These are phyloP conservation scores for Fraxinus sp. DNA, from an alignment of 305 asterid genomes.

Conservation along the genomic window DNA sequence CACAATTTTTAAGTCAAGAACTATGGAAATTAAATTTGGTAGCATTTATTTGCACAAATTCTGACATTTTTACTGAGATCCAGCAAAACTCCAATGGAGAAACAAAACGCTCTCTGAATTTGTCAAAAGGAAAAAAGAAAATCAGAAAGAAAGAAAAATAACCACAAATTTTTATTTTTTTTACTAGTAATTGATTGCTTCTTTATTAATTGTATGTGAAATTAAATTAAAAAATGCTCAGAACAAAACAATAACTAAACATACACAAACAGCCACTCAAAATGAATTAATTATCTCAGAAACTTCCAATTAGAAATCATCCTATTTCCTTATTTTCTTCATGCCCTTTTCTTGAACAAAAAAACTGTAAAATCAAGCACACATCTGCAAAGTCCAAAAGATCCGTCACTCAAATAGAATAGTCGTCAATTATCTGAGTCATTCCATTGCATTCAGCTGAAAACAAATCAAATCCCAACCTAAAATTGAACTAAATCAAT, in stretches of 20 bases:
- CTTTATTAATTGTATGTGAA: background rate
- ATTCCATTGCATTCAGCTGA: background rate
- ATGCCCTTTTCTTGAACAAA: background rate
- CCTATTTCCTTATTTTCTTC: background rate
- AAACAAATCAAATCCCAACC: slow-evolving; percentile 9
- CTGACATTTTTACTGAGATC: background rate
- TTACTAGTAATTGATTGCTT: background rate
- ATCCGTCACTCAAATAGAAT: slow-evolving; percentile 17
- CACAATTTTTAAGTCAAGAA: background rate
- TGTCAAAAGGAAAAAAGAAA: background rate
- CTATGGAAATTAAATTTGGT: background rate
- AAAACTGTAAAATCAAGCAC: slow-evolving; percentile 10
- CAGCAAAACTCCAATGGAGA: background rate
- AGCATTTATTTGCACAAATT: background rate
- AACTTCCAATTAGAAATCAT: background rate
- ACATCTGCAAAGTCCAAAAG: slow-evolving; percentile 7
- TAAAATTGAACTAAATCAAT: slow-evolving; percentile 20
- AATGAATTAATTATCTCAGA: background rate
- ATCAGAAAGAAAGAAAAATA: background rate
- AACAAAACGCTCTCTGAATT: background rate
- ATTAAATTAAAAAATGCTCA: background rate
- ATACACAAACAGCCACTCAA: background rate
- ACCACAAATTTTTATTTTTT: background rate
- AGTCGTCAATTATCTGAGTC: background rate
- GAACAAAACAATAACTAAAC: background rate